phyloP scores from a whole-genome alignment of 2,329 filamentous ascomycete species.

The Beauveria bassiana region DNA sequence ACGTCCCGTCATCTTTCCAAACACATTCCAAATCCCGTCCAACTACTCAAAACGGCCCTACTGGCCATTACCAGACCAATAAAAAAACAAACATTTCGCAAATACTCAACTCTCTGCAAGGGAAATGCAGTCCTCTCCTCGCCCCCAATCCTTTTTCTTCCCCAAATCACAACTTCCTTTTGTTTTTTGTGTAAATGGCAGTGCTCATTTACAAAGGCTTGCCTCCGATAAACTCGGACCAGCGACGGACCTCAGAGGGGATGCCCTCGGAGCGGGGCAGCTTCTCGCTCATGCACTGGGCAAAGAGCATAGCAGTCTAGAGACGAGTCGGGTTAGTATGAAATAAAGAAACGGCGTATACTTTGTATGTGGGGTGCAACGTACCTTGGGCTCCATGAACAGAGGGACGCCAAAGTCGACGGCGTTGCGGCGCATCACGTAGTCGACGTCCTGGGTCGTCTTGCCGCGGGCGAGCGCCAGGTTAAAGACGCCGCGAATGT shows the following conservation, averaged over 20 bases:
- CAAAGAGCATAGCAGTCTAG: slow-evolving; percentile 90
- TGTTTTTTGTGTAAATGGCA: background rate
- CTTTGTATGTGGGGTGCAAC: slow-evolving; percentile 21
- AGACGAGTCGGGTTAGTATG: slow-evolving; percentile 22
- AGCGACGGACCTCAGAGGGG: slow-evolving; percentile 81
- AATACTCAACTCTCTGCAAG: background rate
- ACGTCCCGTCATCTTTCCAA: background rate
- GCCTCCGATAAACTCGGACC: slow-evolving; percentile 91
- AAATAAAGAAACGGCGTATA: background rate
- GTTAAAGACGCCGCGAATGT: slow-evolving; percentile 95
- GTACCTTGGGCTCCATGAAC: slow-evolving; percentile 97
- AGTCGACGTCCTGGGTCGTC: slow-evolving; percentile 85
- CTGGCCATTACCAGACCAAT: background rate
- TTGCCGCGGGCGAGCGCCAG: slow-evolving; percentile 76
- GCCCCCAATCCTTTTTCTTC: background rate
- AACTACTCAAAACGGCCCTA: background rate
- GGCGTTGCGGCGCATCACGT: slow-evolving; percentile 96
- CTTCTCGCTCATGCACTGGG: slow-evolving; percentile 95
- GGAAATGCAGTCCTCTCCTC: background rate
- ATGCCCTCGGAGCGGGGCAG: slow-evolving; percentile 82
- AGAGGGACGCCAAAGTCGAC: slow-evolving; percentile 97
- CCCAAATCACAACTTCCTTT: background rate
- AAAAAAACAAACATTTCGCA: background rate
- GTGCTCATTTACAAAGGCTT: slow-evolving; percentile 58
- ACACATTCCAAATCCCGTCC: background rate